Conservation (phyloP, 2,329 filamentous ascomycete genomes). For the Fusarium illudens region DNA sequence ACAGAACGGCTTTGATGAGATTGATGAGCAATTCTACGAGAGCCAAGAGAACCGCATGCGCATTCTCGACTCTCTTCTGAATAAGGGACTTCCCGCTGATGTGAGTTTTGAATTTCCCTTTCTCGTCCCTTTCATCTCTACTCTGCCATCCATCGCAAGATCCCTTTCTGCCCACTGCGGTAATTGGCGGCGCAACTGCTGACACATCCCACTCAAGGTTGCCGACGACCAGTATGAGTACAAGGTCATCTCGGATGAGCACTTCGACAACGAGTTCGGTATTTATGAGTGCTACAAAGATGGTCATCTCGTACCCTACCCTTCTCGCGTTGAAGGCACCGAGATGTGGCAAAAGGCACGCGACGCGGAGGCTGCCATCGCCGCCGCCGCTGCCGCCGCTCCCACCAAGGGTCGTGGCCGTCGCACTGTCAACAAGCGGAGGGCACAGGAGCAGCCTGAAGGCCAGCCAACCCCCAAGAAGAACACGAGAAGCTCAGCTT, state of each 20-base stretch:
- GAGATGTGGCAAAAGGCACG: conserved; percentile 52
- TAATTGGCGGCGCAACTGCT: conserved; percentile 23
- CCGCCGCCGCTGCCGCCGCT: conserved; percentile 40
- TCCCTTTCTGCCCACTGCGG: conserved; percentile 26
- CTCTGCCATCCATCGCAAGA: conserved; percentile 20
- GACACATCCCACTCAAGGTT: conserved; percentile 44
- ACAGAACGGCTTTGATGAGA: conserved; percentile 51
- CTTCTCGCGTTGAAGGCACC: conserved; percentile 54
- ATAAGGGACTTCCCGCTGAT: conserved; percentile 57
- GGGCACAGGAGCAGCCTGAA: conserved; percentile 59
- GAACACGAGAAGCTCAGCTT: conserved; percentile 47
- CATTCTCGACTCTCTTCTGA: conserved; percentile 54
- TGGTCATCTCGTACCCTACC: conserved; percentile 56
- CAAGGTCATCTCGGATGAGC: conserved; percentile 55
- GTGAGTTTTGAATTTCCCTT: conserved; percentile 49
- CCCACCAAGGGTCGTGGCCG: conserved; percentile 44
- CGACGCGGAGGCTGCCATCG: conserved; percentile 50
- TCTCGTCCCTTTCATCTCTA: conserved; percentile 14
- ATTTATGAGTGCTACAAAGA: conserved; percentile 53
- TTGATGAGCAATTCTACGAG: conserved; percentile 54
- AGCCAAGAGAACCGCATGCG: conserved; percentile 57
- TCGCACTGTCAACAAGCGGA: conserved; percentile 56
- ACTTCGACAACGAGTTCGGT: conserved; percentile 54
- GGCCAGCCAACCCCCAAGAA: conserved; percentile 61
- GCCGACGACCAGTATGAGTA: conserved; percentile 56